These are phyloP conservation scores for Pleodorina starrii DNA, from an alignment of 139 green algal genomes.

Conservation along the genomic window DNA sequence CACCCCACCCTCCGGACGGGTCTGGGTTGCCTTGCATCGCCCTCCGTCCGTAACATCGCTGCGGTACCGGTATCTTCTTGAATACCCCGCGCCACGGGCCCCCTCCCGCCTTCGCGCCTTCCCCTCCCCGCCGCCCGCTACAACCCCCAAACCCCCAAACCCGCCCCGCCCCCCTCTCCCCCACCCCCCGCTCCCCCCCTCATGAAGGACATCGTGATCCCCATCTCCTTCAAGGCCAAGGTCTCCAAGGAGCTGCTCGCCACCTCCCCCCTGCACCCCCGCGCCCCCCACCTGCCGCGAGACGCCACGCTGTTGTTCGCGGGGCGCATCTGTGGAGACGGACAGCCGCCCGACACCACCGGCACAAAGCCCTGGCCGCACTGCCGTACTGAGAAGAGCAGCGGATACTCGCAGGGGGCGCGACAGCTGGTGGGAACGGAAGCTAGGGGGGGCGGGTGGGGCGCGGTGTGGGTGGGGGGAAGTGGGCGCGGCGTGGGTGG, in stretches of 20 bases:
- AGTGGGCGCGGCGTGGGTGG: too few species aligned
- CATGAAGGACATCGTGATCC: constrained; percentile 22
- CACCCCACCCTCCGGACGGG: too few species aligned
- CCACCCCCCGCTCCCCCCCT: background rate
- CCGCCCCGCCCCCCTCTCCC: background rate
- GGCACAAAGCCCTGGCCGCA: constrained; percentile 32
- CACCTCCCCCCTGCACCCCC: constrained; percentile 17
- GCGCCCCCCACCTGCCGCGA: background rate
- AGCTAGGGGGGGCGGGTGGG: too few species aligned
- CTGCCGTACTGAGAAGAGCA: constrained; percentile 27
- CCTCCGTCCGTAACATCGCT: too few species aligned
- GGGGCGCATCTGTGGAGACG: constrained; percentile 42
- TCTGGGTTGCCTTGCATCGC: too few species aligned
- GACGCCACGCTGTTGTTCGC: constrained; percentile 25
- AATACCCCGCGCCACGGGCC: too few species aligned
- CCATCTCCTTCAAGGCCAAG: constrained; percentile 10
- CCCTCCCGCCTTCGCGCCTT: too few species aligned
- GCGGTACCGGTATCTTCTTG: too few species aligned
- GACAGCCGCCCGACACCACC: background rate
- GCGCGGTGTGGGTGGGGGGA: too few species aligned
- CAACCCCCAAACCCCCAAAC: too few species aligned
- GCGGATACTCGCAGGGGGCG: constrained; percentile 17
- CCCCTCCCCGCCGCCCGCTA: background rate
- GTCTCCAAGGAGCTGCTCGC: background rate
- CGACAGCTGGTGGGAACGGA: constrained; percentile 42